Percentiles rank a stretch among this genome's conserved stretches.
Conservation (phyloP, 495 filamentous ascomycete species). For the Hyphodiscus hymeniophilus region DNA sequence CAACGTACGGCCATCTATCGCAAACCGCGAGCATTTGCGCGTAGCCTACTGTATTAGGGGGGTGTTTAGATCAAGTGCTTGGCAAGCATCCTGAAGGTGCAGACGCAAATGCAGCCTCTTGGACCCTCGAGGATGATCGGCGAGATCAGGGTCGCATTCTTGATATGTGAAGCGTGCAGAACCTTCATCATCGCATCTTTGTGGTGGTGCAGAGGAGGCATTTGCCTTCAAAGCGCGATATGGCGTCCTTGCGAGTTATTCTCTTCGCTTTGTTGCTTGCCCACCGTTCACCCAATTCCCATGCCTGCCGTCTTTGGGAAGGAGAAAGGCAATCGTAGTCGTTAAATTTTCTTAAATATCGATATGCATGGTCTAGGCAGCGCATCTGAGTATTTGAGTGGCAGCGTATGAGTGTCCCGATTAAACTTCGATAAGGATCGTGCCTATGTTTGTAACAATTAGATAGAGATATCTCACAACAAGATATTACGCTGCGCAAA, state of each 20-base stretch:
- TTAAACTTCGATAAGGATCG: constrained; percentile 8
- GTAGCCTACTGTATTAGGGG: constrained; percentile 2
- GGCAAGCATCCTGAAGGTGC: background rate
- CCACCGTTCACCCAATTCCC: no score
- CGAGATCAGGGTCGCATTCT: background rate
- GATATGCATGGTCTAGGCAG: no score
- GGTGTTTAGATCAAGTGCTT: constrained; percentile 5
- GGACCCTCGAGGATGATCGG: background rate
- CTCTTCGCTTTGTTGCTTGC: no score
- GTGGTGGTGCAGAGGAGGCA: background rate
- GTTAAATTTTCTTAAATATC: no score
- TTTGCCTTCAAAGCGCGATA: background rate
- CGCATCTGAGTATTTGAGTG: background rate
- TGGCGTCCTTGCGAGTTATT: no score
- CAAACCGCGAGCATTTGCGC: constrained; percentile 17
- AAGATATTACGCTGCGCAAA: no score
- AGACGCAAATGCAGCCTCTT: no score
- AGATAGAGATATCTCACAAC: no score
- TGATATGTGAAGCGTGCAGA: background rate
- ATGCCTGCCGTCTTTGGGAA: no score
- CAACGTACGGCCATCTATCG: no score
- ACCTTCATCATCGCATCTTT: background rate
- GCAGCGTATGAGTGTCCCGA: background rate
- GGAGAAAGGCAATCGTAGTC: no score
- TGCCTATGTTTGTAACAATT: no score